Percentiles rank a stretch among this genome's conserved stretches.
These are phyloP conservation scores for Meripilus lineatus DNA, from an alignment of 1,284 basidiomycete genomes.

Conservation along the genomic window DNA sequence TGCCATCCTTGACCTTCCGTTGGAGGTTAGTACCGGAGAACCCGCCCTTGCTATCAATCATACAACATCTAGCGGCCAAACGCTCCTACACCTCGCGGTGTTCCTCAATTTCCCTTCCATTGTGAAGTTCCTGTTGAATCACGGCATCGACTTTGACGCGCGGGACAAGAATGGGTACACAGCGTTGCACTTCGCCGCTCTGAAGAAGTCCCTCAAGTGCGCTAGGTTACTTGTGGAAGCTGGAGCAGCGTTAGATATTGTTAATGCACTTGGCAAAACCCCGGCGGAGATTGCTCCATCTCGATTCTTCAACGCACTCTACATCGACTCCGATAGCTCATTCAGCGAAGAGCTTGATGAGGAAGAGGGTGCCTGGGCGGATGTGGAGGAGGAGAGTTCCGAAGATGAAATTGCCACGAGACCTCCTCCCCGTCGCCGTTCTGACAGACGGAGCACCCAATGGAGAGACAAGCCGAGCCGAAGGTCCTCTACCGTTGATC, in stretches of 20 bases:
- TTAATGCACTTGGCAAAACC: conserved; percentile 74
- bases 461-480: conserved; percentile 14
- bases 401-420: conserved; percentile 16
- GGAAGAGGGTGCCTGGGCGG: conserved; percentile 64
- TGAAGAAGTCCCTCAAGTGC: conserved; percentile 65
- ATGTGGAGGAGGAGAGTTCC: conserved; percentile 61
- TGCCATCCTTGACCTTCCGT: conserved; percentile 59
- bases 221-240: conserved; percentile 66
- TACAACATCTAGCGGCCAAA: conserved; percentile 68
- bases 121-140: conserved; percentile 66
- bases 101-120: conserved; percentile 78
- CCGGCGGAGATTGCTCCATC: conserved; percentile 71
- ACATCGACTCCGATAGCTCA: conserved; percentile 13
- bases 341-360: conserved; percentile 5
- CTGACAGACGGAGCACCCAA: conserved; percentile 14
- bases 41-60: conserved; percentile 57
- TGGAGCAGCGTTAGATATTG: conserved; percentile 77
- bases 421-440: conserved; percentile 11
- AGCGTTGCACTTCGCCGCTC: conserved; percentile 82
- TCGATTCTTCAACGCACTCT: conserved; percentile 49
- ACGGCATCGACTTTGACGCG: conserved; percentile 75
- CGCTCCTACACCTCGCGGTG: conserved; percentile 83
- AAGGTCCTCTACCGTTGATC: conserved; percentile 7
- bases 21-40: conserved; percentile 32
- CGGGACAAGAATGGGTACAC: conserved; percentile 92